A percentile compares a stretch with the other conserved stretches of the same genome.
These are phyloP conservation scores for Quercus wislizeni DNA, from an alignment of 306 rosid species.

Conservation along the genomic window DNA sequence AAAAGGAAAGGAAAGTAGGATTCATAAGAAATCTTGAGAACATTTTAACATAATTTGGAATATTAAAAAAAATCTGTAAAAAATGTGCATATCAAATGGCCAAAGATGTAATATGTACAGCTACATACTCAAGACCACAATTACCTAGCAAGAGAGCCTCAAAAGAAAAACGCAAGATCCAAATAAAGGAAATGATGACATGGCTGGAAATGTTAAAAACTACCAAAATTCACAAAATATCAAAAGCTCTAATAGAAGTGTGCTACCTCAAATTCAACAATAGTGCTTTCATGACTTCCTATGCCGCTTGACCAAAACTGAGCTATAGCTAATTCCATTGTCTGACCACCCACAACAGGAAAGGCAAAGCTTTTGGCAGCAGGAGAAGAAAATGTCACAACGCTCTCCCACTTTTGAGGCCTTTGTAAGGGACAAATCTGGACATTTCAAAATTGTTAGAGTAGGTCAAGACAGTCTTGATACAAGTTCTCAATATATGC, in stretches of 20 bases:
- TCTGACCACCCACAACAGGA: constrained; percentile 84
- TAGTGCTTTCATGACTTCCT: constrained; percentile 76
- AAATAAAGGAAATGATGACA: constrained; percentile 13
- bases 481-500: constrained; percentile 15
- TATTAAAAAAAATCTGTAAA: not conserved
- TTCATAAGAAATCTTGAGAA: not conserved
- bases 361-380: constrained; percentile 74
- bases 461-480: constrained; percentile 12
- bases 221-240: constrained; percentile 10
- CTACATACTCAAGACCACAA: not conserved
- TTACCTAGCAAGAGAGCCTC: not conserved
- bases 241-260: constrained; percentile 9
- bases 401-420: constrained; percentile 82
- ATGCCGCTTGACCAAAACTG: constrained; percentile 97
- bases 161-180: not conserved
- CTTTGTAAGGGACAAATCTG: constrained; percentile 83
- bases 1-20: not conserved
- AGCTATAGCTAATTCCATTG: constrained; percentile 80
- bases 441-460: constrained; percentile 40
- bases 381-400: constrained; percentile 72
- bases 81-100: not conserved
- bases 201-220: not conserved
- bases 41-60: not conserved
- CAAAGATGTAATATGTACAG: not conserved
- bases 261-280: constrained; percentile 88